Percentiles rank a stretch among this genome's conserved stretches.
These are phyloP conservation scores for Lipomyces sp. DNA, from an alignment of 805 yeast genomes.

Conservation along the genomic window DNA sequence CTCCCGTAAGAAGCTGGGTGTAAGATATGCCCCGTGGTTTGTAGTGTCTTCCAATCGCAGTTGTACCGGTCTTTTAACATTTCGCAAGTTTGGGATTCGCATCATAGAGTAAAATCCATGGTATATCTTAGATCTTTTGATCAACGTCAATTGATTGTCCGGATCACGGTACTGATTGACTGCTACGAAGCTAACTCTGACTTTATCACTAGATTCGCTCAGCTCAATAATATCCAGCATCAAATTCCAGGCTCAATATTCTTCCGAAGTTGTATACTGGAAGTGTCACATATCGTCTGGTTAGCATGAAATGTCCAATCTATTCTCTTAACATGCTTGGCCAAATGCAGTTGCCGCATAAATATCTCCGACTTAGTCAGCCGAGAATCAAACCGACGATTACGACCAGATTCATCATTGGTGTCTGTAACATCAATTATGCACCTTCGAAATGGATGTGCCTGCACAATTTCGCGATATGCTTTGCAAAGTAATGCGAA, in stretches of 20 bases:
- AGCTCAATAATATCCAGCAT: conserved; percentile 2
- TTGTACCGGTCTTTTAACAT: neutral
- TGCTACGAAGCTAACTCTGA: neutral
- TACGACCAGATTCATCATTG: neutral
- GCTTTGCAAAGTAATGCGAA: conserved; percentile 1
- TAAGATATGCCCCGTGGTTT: neutral
- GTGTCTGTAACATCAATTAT: neutral
- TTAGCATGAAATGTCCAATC: neutral
- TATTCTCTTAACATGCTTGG: conserved; percentile 1
- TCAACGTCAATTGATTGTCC: neutral
- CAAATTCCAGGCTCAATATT: conserved; percentile 1
- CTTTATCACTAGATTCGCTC: neutral
- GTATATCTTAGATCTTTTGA: neutral
- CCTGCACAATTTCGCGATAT: conserved; percentile 1
- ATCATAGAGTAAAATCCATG: neutral
- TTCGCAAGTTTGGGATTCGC: neutral
- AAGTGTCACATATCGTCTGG: neutral
- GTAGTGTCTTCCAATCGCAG: neutral
- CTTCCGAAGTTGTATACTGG: neutral
- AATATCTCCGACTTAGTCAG: neutral
- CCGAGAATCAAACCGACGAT: conserved; percentile 1
- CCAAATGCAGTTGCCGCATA: conserved; percentile 1
- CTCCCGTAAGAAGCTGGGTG: neutral
- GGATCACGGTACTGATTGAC: conserved; percentile 5
- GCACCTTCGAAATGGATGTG: neutral